Evolutionary conservation across 352 stramenopile species (phyloP).

Genomic region (Phytophthora crassamura): DNA sequence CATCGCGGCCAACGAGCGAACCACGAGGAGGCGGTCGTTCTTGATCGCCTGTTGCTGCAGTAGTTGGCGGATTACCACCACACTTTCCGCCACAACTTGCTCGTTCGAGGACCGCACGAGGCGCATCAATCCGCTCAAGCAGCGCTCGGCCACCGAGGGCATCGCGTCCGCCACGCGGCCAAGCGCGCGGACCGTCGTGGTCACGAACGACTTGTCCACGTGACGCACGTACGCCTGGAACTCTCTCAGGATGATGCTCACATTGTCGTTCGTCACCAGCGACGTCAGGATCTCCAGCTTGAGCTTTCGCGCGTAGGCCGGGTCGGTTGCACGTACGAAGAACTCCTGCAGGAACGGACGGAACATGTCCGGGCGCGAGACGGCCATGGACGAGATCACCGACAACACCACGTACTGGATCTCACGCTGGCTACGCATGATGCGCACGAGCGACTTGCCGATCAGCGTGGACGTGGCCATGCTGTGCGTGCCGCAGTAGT

Average conservation of each 20-base stretch:
- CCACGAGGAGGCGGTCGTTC: constrained; percentile 78
- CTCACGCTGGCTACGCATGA: constrained; percentile 96
- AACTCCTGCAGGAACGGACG: constrained; percentile 97
- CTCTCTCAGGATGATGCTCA: constrained; percentile 95
- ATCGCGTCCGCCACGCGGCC: constrained; percentile 93
- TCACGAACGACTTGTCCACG: constrained; percentile 95
- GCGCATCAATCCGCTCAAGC: constrained; percentile 89
- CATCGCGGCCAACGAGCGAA: constrained; percentile 82
- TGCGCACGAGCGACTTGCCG: constrained; percentile 96
- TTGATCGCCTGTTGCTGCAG: constrained; percentile 90
- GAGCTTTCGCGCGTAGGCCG: constrained; percentile 94
- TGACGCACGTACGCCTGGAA: constrained; percentile 97
- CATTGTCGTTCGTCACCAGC: constrained; percentile 92
- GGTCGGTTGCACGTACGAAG: constrained; percentile 96
- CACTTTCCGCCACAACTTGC: constrained; percentile 94
- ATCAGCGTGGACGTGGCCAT: constrained; percentile 90
- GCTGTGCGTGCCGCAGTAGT: constrained; percentile 96
- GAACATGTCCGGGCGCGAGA: constrained; percentile 96
- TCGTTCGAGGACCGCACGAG: constrained; percentile 87
- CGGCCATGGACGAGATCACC: constrained; percentile 95
- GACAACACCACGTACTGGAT: constrained; percentile 98
- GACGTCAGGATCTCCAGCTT: constrained; percentile 98
- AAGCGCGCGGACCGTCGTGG: constrained; percentile 93
- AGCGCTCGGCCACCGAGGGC: constrained; percentile 90
- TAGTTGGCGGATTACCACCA: constrained; percentile 96